Percentiles rank a stretch among this genome's conserved stretches.
Conservation (phyloP, 2,329 filamentous ascomycete species). For the Colletotrichum camelliae region DNA sequence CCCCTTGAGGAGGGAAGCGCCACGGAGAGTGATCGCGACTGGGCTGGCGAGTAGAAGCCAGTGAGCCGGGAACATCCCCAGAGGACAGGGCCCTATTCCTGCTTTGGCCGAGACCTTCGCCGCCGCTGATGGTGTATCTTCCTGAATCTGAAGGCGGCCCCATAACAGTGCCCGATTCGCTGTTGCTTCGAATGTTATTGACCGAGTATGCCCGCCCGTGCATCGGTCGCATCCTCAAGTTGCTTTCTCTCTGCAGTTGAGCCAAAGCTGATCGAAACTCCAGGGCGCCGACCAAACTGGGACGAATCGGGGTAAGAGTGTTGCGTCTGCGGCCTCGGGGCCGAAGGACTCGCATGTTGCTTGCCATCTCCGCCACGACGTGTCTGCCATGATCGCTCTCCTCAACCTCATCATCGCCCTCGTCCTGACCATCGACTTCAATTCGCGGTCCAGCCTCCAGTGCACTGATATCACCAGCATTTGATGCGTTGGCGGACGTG, state of each 20-base stretch:
- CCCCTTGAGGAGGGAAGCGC: conserved; percentile 1
- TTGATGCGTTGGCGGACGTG: conserved; percentile 16
- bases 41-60: neutral
- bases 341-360: conserved; percentile 88
- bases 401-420: conserved; percentile 48
- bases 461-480: conserved; percentile 42
- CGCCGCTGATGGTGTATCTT: conserved; percentile 17
- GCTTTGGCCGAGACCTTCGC: conserved; percentile 16
- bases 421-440: conserved; percentile 46
- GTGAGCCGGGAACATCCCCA: conserved; percentile 40
- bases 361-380: conserved; percentile 82
- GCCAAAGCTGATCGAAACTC: conserved; percentile 92
- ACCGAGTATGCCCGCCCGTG: conserved; percentile 62
- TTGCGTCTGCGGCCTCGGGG: conserved; percentile 69
- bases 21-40: conserved; percentile 17
- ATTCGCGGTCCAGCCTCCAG: conserved; percentile 53
- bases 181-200: conserved; percentile 22
- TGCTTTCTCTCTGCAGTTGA: conserved; percentile 83
- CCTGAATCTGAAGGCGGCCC: conserved; percentile 12
- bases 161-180: conserved; percentile 8
- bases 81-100: conserved; percentile 53
- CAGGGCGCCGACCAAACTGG: conserved; percentile 89
- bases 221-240: conserved; percentile 73
- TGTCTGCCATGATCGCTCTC: conserved; percentile 65
- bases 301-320: conserved; percentile 85